Percentiles rank a stretch among this genome's conserved stretches.
Evolutionary conservation across 441 rosid genomes (phyloP).

Genomic region (Gossypium lobatum): DNA sequence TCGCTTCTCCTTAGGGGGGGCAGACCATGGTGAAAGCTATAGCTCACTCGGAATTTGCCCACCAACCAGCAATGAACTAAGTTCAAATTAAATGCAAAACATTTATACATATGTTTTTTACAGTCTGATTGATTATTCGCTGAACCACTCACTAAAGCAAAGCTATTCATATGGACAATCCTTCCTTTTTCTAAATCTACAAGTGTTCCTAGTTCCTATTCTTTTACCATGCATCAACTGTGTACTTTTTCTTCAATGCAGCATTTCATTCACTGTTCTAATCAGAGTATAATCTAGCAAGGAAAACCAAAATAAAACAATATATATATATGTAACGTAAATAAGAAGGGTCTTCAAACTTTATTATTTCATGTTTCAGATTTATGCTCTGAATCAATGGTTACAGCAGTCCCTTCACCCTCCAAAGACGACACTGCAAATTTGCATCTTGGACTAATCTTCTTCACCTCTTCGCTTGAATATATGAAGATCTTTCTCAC

Average conservation of each 20-base stretch:
- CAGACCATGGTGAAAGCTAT: slow-evolving; percentile 20
- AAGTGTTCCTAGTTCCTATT: neutral
- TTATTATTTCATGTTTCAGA: slow-evolving; percentile 17
- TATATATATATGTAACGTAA: neutral
- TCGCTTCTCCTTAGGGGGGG: neutral
- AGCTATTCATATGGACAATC: slow-evolving; percentile 17
- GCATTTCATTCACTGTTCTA: slow-evolving; percentile 17
- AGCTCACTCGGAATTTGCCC: neutral
- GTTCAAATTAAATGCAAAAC: slow-evolving; percentile 11
- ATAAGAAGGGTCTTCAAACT: slow-evolving; percentile 6
- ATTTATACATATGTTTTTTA: slow-evolving; percentile 9
- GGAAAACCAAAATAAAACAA: slow-evolving; percentile 2
- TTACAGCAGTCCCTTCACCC: slow-evolving; percentile 30
- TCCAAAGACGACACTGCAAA: slow-evolving; percentile 36
- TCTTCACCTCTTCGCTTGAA: slow-evolving; percentile 74
- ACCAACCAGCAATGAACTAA: neutral
- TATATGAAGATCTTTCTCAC: slow-evolving; percentile 68
- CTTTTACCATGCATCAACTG: neutral
- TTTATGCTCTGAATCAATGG: slow-evolving; percentile 44
- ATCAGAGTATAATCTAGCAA: slow-evolving; percentile 15
- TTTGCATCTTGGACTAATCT: slow-evolving; percentile 44
- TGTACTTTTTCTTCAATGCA: neutral
- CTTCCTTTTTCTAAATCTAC: slow-evolving; percentile 22
- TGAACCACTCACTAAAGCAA: slow-evolving; percentile 14
- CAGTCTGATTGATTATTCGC: slow-evolving; percentile 19